A percentile compares a stretch with the other conserved stretches of the same genome.
Evolutionary conservation across 768 basidiomycete species (phyloP).

Genomic region (Suillus luteus): DNA sequence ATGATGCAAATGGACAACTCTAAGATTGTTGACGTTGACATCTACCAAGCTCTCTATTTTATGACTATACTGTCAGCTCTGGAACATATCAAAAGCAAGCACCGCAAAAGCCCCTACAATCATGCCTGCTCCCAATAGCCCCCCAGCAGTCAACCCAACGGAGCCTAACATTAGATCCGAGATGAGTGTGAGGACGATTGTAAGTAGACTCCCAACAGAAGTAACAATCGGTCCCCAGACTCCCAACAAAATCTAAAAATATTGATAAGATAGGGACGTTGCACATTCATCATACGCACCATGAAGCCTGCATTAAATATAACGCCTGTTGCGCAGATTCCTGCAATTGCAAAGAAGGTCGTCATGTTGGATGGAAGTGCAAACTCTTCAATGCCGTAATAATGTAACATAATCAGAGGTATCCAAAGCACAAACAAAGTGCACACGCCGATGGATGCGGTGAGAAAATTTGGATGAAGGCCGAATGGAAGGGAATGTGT

Average conservation of each 20-base stretch:
- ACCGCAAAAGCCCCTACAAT: slow-evolving; percentile 86
- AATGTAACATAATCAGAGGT: slow-evolving; percentile 74
- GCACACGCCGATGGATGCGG: slow-evolving; percentile 74
- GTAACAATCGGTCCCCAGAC: slow-evolving; percentile 87
- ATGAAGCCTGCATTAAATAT: slow-evolving; percentile 86
- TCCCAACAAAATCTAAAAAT: slow-evolving; percentile 68
- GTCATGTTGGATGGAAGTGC: slow-evolving; percentile 53
- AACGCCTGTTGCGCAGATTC: slow-evolving; percentile 72
- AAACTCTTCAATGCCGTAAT: slow-evolving; percentile 64
- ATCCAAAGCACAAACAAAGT: slow-evolving; percentile 80
- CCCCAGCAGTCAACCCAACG: slow-evolving; percentile 66
- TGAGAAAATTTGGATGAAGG: slow-evolving; percentile 81
- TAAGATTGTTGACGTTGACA: neutral
- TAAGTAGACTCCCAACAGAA: slow-evolving; percentile 91
- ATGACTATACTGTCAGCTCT: slow-evolving; percentile 22
- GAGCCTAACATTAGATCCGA: slow-evolving; percentile 77
- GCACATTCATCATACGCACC: slow-evolving; percentile 44
- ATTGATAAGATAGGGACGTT: neutral
- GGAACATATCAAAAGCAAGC: slow-evolving; percentile 70
- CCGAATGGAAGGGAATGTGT: slow-evolving; percentile 76
- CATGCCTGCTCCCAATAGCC: slow-evolving; percentile 72
- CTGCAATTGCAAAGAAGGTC: slow-evolving; percentile 55
- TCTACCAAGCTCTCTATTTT: neutral
- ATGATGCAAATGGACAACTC: slow-evolving; percentile 5
- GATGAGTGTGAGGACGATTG: slow-evolving; percentile 85